Base-by-base conservation (phyloP, 257 asterid species). In the Scutellaria galericulata region DNA sequence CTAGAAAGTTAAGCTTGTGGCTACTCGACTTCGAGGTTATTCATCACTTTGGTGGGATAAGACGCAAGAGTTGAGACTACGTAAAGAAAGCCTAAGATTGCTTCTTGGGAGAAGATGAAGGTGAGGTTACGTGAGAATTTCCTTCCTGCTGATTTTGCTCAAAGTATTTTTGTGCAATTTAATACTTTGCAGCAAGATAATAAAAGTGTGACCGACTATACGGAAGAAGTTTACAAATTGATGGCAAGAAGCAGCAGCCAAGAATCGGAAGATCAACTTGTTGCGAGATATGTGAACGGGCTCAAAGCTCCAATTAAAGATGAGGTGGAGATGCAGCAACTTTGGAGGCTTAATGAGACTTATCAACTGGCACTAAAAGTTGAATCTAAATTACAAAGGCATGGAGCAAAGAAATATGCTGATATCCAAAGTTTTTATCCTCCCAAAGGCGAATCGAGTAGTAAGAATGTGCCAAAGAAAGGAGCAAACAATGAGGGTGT, bases 41-140 rank as follows among this genome's bases (percentile, higher is more conserved):
- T 46, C 78, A n/a, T 65, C 71, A 12, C 46, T 55, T 52, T 48
- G 65, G 77, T 63, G 65, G 65, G 65, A 54, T 10, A 54, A 54
- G 6, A 53, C 5, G 22, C 73, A 68, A 20, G 64, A 53, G 0
- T 1, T 51, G 50, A 13, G 37, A 6, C 1, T 35, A 8, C 37
- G 37, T 31, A 31, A 31, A 31, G 37, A 4, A 31, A 31, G 5
- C 37, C 5, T 4, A 62, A 62, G 3, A 41, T 41, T 13, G 13
- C 0, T 12, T 59, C 22, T 9, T 59, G 65, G 47, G 65, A 59
- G 57, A 14, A 51, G 5, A 31, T 44, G 55, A 44, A 44, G 5
- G 41, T 56, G 0, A 42, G 22, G 11, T 5, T 64, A 2, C 57
- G 55, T 15, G 70, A 64, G 51, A 64, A 64, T 64, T 64, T 64